Conservation (phyloP, 352 stramenopile genomes). For the Phytopythium cucurbitacearum region DNA sequence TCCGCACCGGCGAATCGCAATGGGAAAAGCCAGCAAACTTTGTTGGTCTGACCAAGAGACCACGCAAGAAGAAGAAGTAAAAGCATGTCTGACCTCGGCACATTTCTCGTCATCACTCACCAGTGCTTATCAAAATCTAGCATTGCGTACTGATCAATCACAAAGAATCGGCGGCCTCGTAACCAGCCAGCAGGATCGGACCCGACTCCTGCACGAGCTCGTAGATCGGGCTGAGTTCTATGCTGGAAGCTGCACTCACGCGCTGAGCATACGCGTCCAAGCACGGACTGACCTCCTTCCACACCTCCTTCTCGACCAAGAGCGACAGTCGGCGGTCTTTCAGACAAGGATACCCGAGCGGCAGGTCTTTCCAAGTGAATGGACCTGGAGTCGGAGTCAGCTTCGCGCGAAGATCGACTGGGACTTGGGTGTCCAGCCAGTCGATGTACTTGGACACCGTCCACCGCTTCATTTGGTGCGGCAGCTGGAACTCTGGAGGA, state of each 20-base stretch:
- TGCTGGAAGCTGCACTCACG: slow-evolving; percentile 41
- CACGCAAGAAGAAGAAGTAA: slow-evolving; percentile 21
- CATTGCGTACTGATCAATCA: slow-evolving; percentile 8
- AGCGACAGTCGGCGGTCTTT: slow-evolving; percentile 49
- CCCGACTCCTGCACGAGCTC: slow-evolving; percentile 71
- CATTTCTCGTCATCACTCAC: not conserved
- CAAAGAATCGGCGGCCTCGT: slow-evolving; percentile 50
- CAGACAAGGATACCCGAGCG: slow-evolving; percentile 61
- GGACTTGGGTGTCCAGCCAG: slow-evolving; percentile 65
- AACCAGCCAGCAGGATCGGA: slow-evolving; percentile 75
- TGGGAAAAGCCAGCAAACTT: slow-evolving; percentile 49
- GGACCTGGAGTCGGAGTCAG: slow-evolving; percentile 2
- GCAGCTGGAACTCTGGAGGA: slow-evolving; percentile 65
- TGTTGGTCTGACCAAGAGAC: slow-evolving; percentile 10
- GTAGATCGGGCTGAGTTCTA: slow-evolving; percentile 58
- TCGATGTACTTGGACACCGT: slow-evolving; percentile 73
- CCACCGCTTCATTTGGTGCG: slow-evolving; percentile 74
- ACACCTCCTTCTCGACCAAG: slow-evolving; percentile 63
- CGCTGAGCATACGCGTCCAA: slow-evolving; percentile 80
- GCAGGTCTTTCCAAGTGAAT: slow-evolving; percentile 31
- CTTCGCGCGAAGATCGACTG: slow-evolving; percentile 4
- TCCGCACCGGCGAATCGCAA: slow-evolving; percentile 58
- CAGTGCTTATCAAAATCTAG: not conserved
- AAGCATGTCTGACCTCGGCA: not conserved
- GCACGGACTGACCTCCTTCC: slow-evolving; percentile 74